Evolutionary conservation across 2,329 filamentous ascomycete species (phyloP).

Genomic region (Chaetomium sp.): DNA sequence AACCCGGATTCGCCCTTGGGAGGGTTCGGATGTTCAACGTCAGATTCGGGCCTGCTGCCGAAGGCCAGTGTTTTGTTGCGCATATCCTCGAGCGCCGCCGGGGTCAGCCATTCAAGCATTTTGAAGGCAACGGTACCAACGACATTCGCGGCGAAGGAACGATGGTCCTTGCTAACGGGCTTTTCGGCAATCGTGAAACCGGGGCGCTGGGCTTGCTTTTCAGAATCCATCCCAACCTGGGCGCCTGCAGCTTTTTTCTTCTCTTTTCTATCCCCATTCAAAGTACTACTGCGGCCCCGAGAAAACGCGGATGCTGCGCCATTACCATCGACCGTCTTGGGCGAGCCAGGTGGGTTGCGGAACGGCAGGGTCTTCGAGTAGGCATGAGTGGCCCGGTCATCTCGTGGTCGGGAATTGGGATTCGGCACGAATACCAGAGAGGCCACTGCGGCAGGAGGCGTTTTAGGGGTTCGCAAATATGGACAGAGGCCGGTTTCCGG

Average conservation of each 20-base stretch:
- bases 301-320: not conserved
- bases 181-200: slow-evolving; percentile 49
- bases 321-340: slow-evolving; percentile 21
- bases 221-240: slow-evolving; percentile 14
- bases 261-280: slow-evolving; percentile 13
- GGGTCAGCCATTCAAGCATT: slow-evolving; percentile 71
- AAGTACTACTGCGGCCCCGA: slow-evolving; percentile 12
- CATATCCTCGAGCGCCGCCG: slow-evolving; percentile 56
- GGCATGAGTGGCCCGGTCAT: slow-evolving; percentile 15
- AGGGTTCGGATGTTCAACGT: not conserved
- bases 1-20: slow-evolving; percentile 1
- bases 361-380: slow-evolving; percentile 32
- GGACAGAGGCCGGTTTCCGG: slow-evolving; percentile 71
- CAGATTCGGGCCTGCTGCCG: slow-evolving; percentile 33
- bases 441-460: slow-evolving; percentile 49
- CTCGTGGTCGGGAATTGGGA: slow-evolving; percentile 31
- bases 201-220: slow-evolving; percentile 26
- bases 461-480: slow-evolving; percentile 47
- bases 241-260: slow-evolving; percentile 16
- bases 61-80: slow-evolving; percentile 43
- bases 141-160: slow-evolving; percentile 63
- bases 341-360: slow-evolving; percentile 19
- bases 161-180: slow-evolving; percentile 56
- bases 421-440: slow-evolving; percentile 51
- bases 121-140: slow-evolving; percentile 68